A percentile compares a stretch with the other conserved stretches of the same genome.
These are phyloP conservation scores for Penicillium glabrum DNA, from an alignment of 2,329 filamentous ascomycete genomes.

Conservation along the genomic window DNA sequence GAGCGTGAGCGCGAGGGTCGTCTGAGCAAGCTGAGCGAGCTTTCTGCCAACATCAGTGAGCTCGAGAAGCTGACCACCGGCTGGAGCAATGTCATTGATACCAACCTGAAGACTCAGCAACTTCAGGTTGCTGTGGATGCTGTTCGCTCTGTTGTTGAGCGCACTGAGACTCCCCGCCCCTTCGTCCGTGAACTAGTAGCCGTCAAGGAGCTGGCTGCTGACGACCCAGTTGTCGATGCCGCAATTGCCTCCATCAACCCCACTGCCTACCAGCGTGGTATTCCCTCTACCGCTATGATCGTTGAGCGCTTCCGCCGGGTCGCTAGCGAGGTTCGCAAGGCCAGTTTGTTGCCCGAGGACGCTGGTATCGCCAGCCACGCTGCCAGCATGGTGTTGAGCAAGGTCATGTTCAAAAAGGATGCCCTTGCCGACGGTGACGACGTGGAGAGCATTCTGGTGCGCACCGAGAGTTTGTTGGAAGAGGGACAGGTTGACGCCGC, in stretches of 20 bases:
- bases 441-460: conserved; percentile 87
- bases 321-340: conserved; percentile 89
- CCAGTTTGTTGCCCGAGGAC: conserved; percentile 84
- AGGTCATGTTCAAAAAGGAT: conserved; percentile 94
- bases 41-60: conserved; percentile 74
- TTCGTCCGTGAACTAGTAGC: conserved; percentile 93
- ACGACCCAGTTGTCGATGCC: conserved; percentile 83
- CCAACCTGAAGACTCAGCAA: conserved; percentile 91
- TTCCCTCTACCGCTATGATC: conserved; percentile 78
- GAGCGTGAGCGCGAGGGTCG: conserved; percentile 86
- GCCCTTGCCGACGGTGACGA: conserved; percentile 80
- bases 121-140: conserved; percentile 94
- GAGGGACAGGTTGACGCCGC: conserved; percentile 90
- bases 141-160: conserved; percentile 79
- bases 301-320: conserved; percentile 96
- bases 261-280: conserved; percentile 84
- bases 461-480: conserved; percentile 87
- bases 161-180: conserved; percentile 70
- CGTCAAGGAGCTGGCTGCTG: conserved; percentile 84
- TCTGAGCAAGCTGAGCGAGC: conserved; percentile 78
- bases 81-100: conserved; percentile 88
- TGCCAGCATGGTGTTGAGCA: conserved; percentile 84
- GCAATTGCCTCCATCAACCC: conserved; percentile 98
- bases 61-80: conserved; percentile 83
- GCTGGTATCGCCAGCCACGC: conserved; percentile 94